phyloP scores from a whole-genome alignment of 768 basidiomycete species.

The Sarcomyxa edulis region DNA sequence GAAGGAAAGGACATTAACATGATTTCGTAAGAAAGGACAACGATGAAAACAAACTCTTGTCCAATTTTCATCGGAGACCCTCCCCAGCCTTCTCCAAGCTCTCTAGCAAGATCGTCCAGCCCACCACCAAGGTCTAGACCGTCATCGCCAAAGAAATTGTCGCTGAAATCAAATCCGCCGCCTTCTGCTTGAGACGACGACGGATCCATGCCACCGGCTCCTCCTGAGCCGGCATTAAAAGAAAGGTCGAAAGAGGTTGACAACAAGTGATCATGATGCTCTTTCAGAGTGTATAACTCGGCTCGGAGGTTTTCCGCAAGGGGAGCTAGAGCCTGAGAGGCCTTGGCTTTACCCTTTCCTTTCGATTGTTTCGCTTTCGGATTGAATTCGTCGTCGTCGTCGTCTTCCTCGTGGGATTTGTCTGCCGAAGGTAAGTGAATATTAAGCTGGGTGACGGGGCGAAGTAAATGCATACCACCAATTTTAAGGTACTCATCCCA shows the following conservation, averaged over 20 bases:
- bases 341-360: slow-evolving; percentile 16
- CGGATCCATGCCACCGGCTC: slow-evolving; percentile 24
- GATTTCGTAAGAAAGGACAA: slow-evolving; percentile 1
- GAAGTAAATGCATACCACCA: slow-evolving; percentile 26
- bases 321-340: slow-evolving; percentile 19
- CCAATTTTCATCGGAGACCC: slow-evolving; percentile 23
- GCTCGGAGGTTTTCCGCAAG: slow-evolving; percentile 41
- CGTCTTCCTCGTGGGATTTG: slow-evolving; percentile 8
- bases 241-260: slow-evolving; percentile 64
- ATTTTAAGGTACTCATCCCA: slow-evolving; percentile 61
- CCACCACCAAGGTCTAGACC: slow-evolving; percentile 53
- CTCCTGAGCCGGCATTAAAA: slow-evolving; percentile 38
- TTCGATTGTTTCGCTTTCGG: slow-evolving; percentile 28
- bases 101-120: slow-evolving; percentile 68
- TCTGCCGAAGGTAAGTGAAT: background rate
- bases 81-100: slow-evolving; percentile 72
- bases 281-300: slow-evolving; percentile 60
- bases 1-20: slow-evolving; percentile 6
- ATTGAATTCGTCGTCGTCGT: slow-evolving; percentile 43
- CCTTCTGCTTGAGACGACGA: slow-evolving; percentile 56
- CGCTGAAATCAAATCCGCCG: slow-evolving; percentile 43
- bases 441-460: background rate
- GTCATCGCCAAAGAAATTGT: slow-evolving; percentile 48
- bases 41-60: slow-evolving; percentile 8
- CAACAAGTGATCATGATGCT: slow-evolving; percentile 64